Conservation (phyloP, 192 early-diverging fungal species). For the Entomortierella lignicola region DNA sequence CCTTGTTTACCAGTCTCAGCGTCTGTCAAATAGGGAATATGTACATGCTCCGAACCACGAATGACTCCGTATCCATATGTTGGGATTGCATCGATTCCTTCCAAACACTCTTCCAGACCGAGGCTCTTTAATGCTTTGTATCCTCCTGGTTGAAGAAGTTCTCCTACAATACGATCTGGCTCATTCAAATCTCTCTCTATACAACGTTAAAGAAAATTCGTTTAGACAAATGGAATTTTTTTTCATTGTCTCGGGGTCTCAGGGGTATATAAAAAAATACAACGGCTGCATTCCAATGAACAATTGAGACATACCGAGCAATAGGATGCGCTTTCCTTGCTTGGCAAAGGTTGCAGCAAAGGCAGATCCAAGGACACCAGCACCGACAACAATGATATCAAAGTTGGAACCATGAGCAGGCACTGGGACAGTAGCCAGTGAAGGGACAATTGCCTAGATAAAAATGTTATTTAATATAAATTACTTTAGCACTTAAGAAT, state of each 20-base stretch:
- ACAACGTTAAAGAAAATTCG: too few species aligned
- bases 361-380: constrained; percentile 92
- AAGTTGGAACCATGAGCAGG: constrained; percentile 54
- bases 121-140: constrained; percentile 82
- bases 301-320: constrained; percentile 62
- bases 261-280: too few species aligned
- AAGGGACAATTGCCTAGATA: constrained; percentile 13
- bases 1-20: constrained; percentile 59
- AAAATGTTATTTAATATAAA: too few species aligned
- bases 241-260: not conserved
- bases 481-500: too few species aligned
- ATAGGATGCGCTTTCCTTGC: constrained; percentile 77
- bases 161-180: constrained; percentile 98
- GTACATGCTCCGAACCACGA: constrained; percentile 67
- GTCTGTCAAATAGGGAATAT: constrained; percentile 77
- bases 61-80: constrained; percentile 91
- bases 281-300: too few species aligned
- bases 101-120: constrained; percentile 82
- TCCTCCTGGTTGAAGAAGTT: constrained; percentile 96
- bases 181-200: constrained; percentile 90
- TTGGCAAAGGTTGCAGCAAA: constrained; percentile 82
- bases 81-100: constrained; percentile 87
- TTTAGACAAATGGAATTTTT: not conserved
- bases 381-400: constrained; percentile 92
- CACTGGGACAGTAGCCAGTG: constrained; percentile 34